Percentiles rank a stretch among this genome's conserved stretches.
These are phyloP conservation scores for Ramularia collo-cygni DNA, from an alignment of 2,329 filamentous ascomycete species.

Conservation along the genomic window DNA sequence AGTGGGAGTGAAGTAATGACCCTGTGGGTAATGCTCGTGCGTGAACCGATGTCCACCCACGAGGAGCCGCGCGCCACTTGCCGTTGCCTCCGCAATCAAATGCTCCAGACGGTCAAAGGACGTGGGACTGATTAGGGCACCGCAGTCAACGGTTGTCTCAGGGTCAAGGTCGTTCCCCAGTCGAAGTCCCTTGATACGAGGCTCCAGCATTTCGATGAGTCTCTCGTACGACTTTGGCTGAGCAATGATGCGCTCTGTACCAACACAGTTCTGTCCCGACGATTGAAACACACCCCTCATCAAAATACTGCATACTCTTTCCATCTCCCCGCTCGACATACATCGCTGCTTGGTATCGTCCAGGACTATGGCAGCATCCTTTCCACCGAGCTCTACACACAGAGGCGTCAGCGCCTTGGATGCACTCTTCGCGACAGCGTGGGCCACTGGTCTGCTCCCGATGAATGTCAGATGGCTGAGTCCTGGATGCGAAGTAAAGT, in stretches of 20 bases:
- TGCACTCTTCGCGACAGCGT: slow-evolving; percentile 79
- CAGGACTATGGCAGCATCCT: slow-evolving; percentile 84
- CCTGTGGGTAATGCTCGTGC: slow-evolving; percentile 67
- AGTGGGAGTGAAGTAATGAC: slow-evolving; percentile 90
- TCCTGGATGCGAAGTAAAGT: slow-evolving; percentile 75
- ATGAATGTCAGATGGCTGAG: slow-evolving; percentile 95
- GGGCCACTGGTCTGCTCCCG: slow-evolving; percentile 78
- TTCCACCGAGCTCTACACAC: slow-evolving; percentile 86
- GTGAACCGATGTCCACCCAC: slow-evolving; percentile 65
- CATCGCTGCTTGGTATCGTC: slow-evolving; percentile 56
- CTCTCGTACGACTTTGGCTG: slow-evolving; percentile 67
- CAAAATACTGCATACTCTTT: slow-evolving; percentile 70
- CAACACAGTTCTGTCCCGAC: slow-evolving; percentile 94
- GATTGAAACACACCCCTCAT: slow-evolving; percentile 93
- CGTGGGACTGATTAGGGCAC: slow-evolving; percentile 77
- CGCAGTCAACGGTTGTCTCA: slow-evolving; percentile 58
- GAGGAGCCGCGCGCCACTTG: slow-evolving; percentile 70
- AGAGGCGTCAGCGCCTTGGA: slow-evolving; percentile 81
- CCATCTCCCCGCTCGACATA: slow-evolving; percentile 50
- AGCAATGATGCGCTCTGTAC: slow-evolving; percentile 86
- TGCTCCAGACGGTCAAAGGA: slow-evolving; percentile 69
- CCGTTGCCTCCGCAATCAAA: slow-evolving; percentile 70
- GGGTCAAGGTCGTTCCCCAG: slow-evolving; percentile 63
- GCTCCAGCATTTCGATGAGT: slow-evolving; percentile 63
- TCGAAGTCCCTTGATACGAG: slow-evolving; percentile 66